phyloP scores from a whole-genome alignment of 176 grass and related monocot genomes.

The Cenchrus americanus region DNA sequence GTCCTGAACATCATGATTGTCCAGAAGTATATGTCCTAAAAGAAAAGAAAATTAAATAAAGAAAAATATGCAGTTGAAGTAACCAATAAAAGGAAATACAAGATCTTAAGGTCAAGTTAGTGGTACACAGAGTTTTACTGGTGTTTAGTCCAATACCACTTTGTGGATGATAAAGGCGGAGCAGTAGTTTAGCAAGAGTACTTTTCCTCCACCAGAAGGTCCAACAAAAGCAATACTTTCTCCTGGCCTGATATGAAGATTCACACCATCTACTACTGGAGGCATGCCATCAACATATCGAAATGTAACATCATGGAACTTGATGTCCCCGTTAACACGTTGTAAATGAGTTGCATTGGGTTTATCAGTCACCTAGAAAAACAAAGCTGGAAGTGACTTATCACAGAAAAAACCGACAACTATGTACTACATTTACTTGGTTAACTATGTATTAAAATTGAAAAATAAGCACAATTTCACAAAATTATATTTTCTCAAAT shows the following conservation, averaged over 20 bases:
- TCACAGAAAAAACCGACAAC: not conserved
- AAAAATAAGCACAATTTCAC: slow-evolving; percentile 24
- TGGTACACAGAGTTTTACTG: not conserved
- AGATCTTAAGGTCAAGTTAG: slow-evolving; percentile 6
- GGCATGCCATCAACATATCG: slow-evolving; percentile 58
- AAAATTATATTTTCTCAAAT: slow-evolving; percentile 13
- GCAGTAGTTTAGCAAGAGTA: slow-evolving; percentile 82
- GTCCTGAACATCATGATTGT: slow-evolving; percentile 80
- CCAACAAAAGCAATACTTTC: slow-evolving; percentile 78
- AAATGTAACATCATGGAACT: slow-evolving; percentile 76
- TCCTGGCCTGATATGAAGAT: slow-evolving; percentile 68
- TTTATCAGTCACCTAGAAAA: slow-evolving; percentile 67
- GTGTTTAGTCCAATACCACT: slow-evolving; percentile 55
- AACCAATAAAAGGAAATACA: slow-evolving; percentile 19
- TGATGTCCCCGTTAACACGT: slow-evolving; percentile 65
- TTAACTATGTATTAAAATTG: slow-evolving; percentile 15
- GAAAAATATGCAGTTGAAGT: slow-evolving; percentile 1
- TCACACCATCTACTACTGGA: slow-evolving; percentile 51
- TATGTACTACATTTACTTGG: slow-evolving; percentile 3
- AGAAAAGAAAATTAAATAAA: slow-evolving; percentile 15
- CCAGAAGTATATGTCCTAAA: slow-evolving; percentile 72
- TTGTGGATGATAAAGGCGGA: slow-evolving; percentile 78
- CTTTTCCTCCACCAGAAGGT: slow-evolving; percentile 83
- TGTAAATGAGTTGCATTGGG: slow-evolving; percentile 52
- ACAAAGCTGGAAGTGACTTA: slow-evolving; percentile 19